Evolutionary conservation across 106 monocot genomes (phyloP).

Genomic region (Allium sativum): DNA sequence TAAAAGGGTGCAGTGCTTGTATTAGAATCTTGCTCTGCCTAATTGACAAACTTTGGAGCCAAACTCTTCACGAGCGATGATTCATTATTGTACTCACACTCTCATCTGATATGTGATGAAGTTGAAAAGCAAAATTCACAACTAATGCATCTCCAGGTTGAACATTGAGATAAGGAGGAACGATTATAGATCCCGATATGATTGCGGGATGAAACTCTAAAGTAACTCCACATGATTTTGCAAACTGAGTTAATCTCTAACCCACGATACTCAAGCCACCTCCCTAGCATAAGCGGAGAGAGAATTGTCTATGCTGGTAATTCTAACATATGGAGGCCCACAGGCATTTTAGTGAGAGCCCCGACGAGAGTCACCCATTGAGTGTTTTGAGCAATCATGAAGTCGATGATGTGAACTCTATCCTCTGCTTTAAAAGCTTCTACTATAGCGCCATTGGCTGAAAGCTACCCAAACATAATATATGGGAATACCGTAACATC

Average conservation of each 20-base stretch:
- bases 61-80: slow-evolving; percentile 77
- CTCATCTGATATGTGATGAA: slow-evolving; percentile 90
- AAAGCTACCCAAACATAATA: slow-evolving; percentile 89
- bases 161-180: slow-evolving; percentile 36
- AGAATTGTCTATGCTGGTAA: slow-evolving; percentile 81
- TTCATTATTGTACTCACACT: slow-evolving; percentile 76
- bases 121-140: slow-evolving; percentile 74
- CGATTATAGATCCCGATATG: slow-evolving; percentile 41
- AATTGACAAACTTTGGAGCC: slow-evolving; percentile 60
- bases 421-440: slow-evolving; percentile 64
- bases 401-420: slow-evolving; percentile 80
- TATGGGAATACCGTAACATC: slow-evolving; percentile 81
- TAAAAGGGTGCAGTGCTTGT: slow-evolving; percentile 78
- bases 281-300: slow-evolving; percentile 62
- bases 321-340: slow-evolving; percentile 72
- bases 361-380: slow-evolving; percentile 88
- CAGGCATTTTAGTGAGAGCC: slow-evolving; percentile 69
- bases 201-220: slow-evolving; percentile 62
- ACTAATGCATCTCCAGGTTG: slow-evolving; percentile 58
- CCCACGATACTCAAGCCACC: slow-evolving; percentile 71
- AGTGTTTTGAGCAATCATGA: slow-evolving; percentile 83
- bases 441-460: slow-evolving; percentile 91
- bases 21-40: slow-evolving; percentile 86
- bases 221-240: slow-evolving; percentile 48
- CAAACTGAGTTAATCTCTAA: slow-evolving; percentile 38